These are phyloP conservation scores for Fraxinus quadrangulata DNA, from an alignment of 257 asterid genomes.

Conservation along the genomic window DNA sequence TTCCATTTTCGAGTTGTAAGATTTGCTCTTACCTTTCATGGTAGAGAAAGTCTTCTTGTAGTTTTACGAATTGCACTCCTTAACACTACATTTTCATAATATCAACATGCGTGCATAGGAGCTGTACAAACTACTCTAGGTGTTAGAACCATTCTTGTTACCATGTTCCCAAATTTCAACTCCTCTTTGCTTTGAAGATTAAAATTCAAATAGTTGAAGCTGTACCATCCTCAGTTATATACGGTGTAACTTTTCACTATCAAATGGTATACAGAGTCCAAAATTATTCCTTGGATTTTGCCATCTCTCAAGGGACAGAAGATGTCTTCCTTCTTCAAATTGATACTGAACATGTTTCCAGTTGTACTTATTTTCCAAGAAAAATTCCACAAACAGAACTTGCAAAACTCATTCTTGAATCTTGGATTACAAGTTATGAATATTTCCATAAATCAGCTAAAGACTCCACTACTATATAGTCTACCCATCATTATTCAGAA, in stretches of 20 bases:
- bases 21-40: background rate
- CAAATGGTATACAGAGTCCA: background rate
- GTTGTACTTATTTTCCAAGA: background rate
- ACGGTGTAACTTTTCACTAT: background rate
- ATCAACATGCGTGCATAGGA: background rate
- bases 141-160: background rate
- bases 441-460: too few relatives aligned
- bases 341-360: background rate
- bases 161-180: background rate
- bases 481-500: background rate
- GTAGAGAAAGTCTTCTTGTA: background rate
- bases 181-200: background rate
- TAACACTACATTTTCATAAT: background rate
- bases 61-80: background rate
- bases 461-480: background rate
- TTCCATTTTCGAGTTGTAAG: background rate
- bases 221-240: background rate
- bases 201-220: background rate
- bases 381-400: background rate
- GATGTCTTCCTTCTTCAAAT: background rate
- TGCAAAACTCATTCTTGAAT: too few relatives aligned
- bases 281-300: background rate
- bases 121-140: background rate
- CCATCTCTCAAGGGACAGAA: background rate
- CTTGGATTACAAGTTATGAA: background rate